Base-by-base conservation (phyloP, 257 asterid species). In the Agastache rugosa region DNA sequence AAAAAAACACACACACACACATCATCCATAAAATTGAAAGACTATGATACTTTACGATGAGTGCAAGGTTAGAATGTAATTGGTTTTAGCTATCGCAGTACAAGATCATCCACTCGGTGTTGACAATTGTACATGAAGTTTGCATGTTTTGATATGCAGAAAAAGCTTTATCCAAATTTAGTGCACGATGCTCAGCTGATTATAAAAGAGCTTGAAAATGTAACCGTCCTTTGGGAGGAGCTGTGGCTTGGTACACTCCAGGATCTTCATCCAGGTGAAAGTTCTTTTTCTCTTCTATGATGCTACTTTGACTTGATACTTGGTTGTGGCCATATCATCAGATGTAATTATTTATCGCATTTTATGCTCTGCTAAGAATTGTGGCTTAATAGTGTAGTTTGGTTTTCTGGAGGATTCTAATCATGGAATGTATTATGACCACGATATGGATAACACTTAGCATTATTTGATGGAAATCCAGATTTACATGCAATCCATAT, bases 211-310 rank as follows among this genome's bases (percentile, higher is more conserved):
- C 98, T 95, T 78, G 97, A 90, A 81, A 89, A 87, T 79, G 93
- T 95, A 69, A 89, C 99, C 61, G 96, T 95, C 75, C 98, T 95
- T 74, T 95, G 99, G 99, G 99, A 92, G 86, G 99, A 95, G 78
- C 74, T 95, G 80, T 95, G 99, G 99, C 92, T 95, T 74, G 96
- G 96, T 79, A 95, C 99, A 22, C 97, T 95, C 81, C 99, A 95
- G 80, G 99, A 92, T 87, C 96, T 95, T 83, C 99, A 95, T 83
- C 96, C 93, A 81, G 99, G 98, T 88, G 72, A 73, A 25, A 23
- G 15, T 41, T 50, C 48, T 69, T 42, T 8, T 11, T 25, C 37
- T 25, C 54, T 25, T 37, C 22, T 6, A 29, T 67, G 65, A 58
- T 41, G 19, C 69, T 61, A 31, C 69, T 65, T 60, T 78, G 69